Evolutionary conservation across 768 basidiomycete species (phyloP).

Genomic region (Boletus sp.): DNA sequence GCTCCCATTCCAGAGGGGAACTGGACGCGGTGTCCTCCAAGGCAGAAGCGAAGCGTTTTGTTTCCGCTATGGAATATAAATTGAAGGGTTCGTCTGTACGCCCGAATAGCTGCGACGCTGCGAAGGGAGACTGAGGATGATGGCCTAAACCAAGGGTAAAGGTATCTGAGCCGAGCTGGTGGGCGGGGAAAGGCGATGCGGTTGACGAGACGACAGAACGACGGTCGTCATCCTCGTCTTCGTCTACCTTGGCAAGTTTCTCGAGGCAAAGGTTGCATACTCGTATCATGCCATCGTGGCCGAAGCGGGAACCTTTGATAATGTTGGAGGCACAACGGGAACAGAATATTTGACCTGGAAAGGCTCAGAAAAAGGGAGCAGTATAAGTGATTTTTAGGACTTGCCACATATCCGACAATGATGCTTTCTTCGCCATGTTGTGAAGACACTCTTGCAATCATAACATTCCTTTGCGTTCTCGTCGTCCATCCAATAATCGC

Average conservation of each 20-base stretch:
- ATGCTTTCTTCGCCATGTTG: conserved; percentile 92
- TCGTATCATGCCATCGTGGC: conserved; percentile 91
- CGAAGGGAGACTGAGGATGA: conserved; percentile 83
- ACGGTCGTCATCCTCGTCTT: conserved; percentile 87
- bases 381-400: conserved; percentile 16
- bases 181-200: conserved; percentile 69
- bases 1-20: conserved; percentile 50
- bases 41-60: conserved; percentile 50
- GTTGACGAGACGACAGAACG: conserved; percentile 75
- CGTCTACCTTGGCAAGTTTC: conserved; percentile 82
- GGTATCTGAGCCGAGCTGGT: conserved; percentile 61
- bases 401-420: conserved; percentile 96
- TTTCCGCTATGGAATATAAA: conserved; percentile 80
- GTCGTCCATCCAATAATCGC: conserved; percentile 99
- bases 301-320: conserved; percentile 90
- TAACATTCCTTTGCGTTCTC: conserved; percentile 94
- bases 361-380: background rate
- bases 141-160: conserved; percentile 36
- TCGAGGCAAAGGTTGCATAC: conserved; percentile 96
- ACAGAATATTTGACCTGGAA: conserved; percentile 91
- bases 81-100: conserved; percentile 75
- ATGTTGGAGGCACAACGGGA: conserved; percentile 95
- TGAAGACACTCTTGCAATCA: conserved; percentile 92
- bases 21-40: conserved; percentile 53
- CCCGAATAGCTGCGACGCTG: conserved; percentile 80